A percentile compares a stretch with the other conserved stretches of the same genome.
These are phyloP conservation scores for Nakazawaea ernobii DNA, from an alignment of 805 yeast genomes.

Conservation along the genomic window DNA sequence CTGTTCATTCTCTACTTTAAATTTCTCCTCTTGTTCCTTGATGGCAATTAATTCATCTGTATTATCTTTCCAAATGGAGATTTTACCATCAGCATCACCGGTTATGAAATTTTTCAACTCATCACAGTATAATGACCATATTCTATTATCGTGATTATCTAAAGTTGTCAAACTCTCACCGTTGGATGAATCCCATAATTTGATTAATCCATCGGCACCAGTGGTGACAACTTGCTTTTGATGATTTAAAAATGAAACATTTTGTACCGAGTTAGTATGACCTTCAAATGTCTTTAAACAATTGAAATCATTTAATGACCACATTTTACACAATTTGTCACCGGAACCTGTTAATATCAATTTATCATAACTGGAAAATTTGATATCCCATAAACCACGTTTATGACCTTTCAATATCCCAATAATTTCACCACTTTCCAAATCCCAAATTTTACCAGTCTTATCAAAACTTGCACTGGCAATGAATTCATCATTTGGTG, in stretches of 20 bases:
- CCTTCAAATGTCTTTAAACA: constrained; percentile 88
- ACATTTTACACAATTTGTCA: constrained; percentile 82
- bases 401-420: constrained; percentile 87
- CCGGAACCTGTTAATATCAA: constrained; percentile 81
- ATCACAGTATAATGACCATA: constrained; percentile 78
- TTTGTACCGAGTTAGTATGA: constrained; percentile 87
- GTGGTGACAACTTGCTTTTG: constrained; percentile 67
- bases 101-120: constrained; percentile 69
- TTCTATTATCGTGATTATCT: constrained; percentile 88
- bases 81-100: constrained; percentile 94
- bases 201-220: constrained; percentile 93
- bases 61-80: constrained; percentile 84
- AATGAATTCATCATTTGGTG: constrained; percentile 85
- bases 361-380: constrained; percentile 76
- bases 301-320: constrained; percentile 77
- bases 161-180: constrained; percentile 82
- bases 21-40: constrained; percentile 48
- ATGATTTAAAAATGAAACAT: constrained; percentile 63
- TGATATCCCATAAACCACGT: constrained; percentile 91
- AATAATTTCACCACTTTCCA: constrained; percentile 77
- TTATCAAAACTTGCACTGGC: constrained; percentile 96
- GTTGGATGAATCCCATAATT: constrained; percentile 73
- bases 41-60: constrained; percentile 63
- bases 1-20: constrained; percentile 82
- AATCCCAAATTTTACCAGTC: constrained; percentile 84